A percentile compares a stretch with the other conserved stretches of the same genome.
These are phyloP conservation scores for Backusella morwellensis DNA, from an alignment of 192 early-diverging fungal genomes.

Conservation along the genomic window DNA sequence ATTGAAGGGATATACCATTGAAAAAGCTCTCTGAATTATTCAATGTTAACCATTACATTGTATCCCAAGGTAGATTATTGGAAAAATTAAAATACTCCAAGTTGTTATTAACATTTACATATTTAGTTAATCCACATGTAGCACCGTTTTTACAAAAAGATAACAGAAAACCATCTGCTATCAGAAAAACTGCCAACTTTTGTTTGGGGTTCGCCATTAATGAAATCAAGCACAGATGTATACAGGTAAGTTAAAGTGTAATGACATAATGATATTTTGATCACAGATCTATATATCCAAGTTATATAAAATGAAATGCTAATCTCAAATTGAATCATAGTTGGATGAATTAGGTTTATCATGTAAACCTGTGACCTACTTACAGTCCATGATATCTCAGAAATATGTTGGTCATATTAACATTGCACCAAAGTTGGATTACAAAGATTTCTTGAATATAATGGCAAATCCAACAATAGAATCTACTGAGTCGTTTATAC, in stretches of 20 bases:
- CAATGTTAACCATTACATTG: slow-evolving; percentile 85
- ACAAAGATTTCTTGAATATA: slow-evolving; percentile 57
- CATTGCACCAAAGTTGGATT: slow-evolving; percentile 64
- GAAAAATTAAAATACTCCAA: not conserved
- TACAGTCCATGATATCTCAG: slow-evolving; percentile 71
- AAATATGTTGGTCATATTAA: slow-evolving; percentile 80
- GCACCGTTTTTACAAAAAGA: slow-evolving; percentile 67
- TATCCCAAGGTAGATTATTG: slow-evolving; percentile 51
- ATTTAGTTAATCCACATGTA: slow-evolving; percentile 72
- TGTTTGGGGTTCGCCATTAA: slow-evolving; percentile 52
- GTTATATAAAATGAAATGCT: not conserved
- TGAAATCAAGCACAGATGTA: slow-evolving; percentile 66
- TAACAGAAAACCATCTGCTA: slow-evolving; percentile 38
- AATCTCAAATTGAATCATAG: not conserved
- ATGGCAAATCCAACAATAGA: slow-evolving; percentile 64
- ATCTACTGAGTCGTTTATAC: slow-evolving; percentile 44
- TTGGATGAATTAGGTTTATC: slow-evolving; percentile 61
- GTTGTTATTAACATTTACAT: not conserved
- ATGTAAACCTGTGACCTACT: slow-evolving; percentile 48
- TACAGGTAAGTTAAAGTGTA: slow-evolving; percentile 50
- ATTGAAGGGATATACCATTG: slow-evolving; percentile 76
- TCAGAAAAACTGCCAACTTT: slow-evolving; percentile 42
- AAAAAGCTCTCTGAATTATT: slow-evolving; percentile 74
- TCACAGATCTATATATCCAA: not conserved
- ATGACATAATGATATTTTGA: not conserved